Percentiles rank a stretch among this genome's conserved stretches.
Conservation (phyloP, 2,329 filamentous ascomycete genomes). For the Kalaharituber pfeilii region DNA sequence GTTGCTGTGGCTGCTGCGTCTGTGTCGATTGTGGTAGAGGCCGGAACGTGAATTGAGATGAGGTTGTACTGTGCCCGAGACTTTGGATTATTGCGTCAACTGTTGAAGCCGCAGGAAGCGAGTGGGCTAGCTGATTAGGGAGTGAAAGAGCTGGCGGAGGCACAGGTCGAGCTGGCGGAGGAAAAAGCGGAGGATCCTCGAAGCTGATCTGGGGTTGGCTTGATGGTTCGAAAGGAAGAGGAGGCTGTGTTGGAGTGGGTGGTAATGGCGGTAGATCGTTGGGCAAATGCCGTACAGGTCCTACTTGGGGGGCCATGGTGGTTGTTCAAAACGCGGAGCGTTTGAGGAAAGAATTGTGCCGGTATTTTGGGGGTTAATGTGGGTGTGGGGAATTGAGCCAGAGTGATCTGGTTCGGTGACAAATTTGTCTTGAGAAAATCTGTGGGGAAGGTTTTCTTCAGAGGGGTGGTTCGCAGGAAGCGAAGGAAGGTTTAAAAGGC, state of each 20-base stretch:
- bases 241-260: slow-evolving; percentile 12
- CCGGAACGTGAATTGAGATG: slow-evolving; percentile 18
- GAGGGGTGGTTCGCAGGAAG: not conserved
- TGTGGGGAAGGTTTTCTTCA: not conserved
- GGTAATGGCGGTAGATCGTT: slow-evolving; percentile 7
- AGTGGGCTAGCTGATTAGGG: slow-evolving; percentile 16
- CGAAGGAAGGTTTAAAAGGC: not conserved
- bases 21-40: slow-evolving; percentile 12
- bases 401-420: not conserved
- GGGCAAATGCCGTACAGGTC: slow-evolving; percentile 17
- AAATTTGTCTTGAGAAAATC: not conserved
- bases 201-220: slow-evolving; percentile 15
- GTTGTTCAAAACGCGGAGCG: slow-evolving; percentile 16
- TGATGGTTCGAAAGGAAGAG: slow-evolving; percentile 15
- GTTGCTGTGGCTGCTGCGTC: slow-evolving; percentile 12
- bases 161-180: slow-evolving; percentile 6
- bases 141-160: slow-evolving; percentile 9
- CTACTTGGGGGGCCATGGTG: slow-evolving; percentile 17
- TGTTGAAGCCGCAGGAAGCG: slow-evolving; percentile 16
- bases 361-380: slow-evolving; percentile 13
- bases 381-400: not conserved
- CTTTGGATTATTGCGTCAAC: slow-evolving; percentile 17
- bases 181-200: slow-evolving; percentile 19
- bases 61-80: slow-evolving; percentile 18
- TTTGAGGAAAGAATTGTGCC: slow-evolving; percentile 20